phyloP scores from a whole-genome alignment of 192 early-diverging fungal species.

The Spizellomyces sp. region DNA sequence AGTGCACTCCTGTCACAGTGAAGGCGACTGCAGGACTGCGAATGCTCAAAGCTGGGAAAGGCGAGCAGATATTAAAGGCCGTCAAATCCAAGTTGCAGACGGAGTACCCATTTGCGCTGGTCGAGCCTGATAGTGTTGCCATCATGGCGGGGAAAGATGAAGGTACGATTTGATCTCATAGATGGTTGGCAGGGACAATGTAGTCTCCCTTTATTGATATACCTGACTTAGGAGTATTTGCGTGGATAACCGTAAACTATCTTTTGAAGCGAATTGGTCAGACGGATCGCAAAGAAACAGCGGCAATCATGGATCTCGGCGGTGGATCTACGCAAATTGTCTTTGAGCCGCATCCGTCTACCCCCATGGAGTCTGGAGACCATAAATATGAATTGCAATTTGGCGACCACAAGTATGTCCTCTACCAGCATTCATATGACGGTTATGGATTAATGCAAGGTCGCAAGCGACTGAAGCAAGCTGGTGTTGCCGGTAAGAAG shows the following conservation, averaged over 20 bases:
- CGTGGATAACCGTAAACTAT: conserved; percentile 98
- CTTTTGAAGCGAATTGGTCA: conserved; percentile 70
- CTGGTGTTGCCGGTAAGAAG: conserved; percentile 41
- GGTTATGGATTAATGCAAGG: conserved; percentile 91
- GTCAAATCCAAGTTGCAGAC: conserved; percentile 68
- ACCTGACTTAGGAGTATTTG: conserved; percentile 69
- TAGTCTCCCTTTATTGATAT: conserved; percentile 13
- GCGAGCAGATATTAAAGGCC: conserved; percentile 71
- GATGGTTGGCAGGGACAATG: background rate
- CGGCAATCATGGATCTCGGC: conserved; percentile 93
- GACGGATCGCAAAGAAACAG: conserved; percentile 59
- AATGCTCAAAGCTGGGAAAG: conserved; percentile 70
- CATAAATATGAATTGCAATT: conserved; percentile 74
- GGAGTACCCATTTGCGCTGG: conserved; percentile 81
- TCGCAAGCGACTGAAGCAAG: conserved; percentile 68
- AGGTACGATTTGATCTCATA: conserved; percentile 50
- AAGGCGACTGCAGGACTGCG: conserved; percentile 96
- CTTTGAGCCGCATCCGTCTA: conserved; percentile 80
- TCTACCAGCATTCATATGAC: conserved; percentile 97
- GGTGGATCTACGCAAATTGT: conserved; percentile 98
- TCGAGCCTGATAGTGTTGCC: conserved; percentile 70
- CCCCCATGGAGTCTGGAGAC: conserved; percentile 60
- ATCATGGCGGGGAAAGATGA: conserved; percentile 98
- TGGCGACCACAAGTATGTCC: conserved; percentile 69
- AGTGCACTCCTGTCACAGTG: conserved; percentile 88